Conservation (phyloP, 768 basidiomycete genomes). For the Boletus rex-veris region DNA sequence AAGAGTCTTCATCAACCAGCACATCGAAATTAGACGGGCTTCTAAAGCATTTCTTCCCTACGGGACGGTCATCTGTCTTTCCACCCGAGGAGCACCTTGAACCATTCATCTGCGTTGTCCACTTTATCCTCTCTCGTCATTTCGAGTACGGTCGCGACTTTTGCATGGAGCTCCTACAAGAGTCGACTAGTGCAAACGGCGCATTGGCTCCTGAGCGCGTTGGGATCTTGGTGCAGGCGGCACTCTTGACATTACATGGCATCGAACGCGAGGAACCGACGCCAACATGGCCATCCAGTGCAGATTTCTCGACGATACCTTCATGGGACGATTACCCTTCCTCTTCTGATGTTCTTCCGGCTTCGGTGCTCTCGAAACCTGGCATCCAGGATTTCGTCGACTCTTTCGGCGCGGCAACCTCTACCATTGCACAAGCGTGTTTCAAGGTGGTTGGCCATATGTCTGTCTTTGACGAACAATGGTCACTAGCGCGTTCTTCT, state of each 20-base stretch:
- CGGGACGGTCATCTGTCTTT: conserved; percentile 55
- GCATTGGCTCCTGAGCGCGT: conserved; percentile 68
- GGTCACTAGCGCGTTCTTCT: conserved; percentile 55
- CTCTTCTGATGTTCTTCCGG: conserved; percentile 60
- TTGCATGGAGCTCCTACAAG: conserved; percentile 77
- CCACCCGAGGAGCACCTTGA: conserved; percentile 76
- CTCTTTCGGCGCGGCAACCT: conserved; percentile 54
- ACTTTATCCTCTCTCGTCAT: conserved; percentile 80
- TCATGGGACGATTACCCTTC: conserved; percentile 65
- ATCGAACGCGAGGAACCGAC: conserved; percentile 67
- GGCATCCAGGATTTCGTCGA: conserved; percentile 74
- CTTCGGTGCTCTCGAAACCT: conserved; percentile 53
- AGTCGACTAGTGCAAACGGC: conserved; percentile 46
- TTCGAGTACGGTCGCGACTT: conserved; percentile 83
- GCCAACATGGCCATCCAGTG: conserved; percentile 76
- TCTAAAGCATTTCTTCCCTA: conserved; percentile 75
- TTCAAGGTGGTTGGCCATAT: conserved; percentile 66
- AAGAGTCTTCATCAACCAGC: conserved; percentile 78
- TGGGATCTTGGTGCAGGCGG: conserved; percentile 71
- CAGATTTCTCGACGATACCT: conserved; percentile 57
- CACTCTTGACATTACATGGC: conserved; percentile 64
- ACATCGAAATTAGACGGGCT: conserved; percentile 74
- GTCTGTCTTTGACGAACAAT: conserved; percentile 84
- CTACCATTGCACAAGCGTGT: conserved; percentile 54
- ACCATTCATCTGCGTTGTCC: conserved; percentile 71